Evolutionary conservation across 139 green algal genomes (phyloP).

Genomic region (Dunaliella primolecta): DNA sequence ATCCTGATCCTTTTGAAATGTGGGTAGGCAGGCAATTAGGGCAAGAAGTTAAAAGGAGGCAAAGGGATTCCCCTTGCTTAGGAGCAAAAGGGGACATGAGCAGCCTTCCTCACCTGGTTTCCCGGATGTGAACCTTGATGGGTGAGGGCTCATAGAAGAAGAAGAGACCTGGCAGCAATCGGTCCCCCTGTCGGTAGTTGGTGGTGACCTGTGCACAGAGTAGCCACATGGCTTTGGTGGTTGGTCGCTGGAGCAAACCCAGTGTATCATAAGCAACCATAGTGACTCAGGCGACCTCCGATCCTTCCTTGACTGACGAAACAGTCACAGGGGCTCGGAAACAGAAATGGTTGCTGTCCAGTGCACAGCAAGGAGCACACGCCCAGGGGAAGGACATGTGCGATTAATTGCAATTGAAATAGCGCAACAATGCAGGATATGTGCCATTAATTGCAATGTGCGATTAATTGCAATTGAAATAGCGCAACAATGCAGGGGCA

Average conservation of each 20-base stretch:
- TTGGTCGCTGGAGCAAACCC: not conserved
- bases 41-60: too few relatives aligned
- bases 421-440: too few relatives aligned
- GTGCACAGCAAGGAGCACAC: too few relatives aligned
- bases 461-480: too few relatives aligned
- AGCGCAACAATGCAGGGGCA: too few relatives aligned
- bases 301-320: not conserved
- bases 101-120: not conserved
- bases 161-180: slow-evolving; percentile 89
- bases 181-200: slow-evolving; percentile 17
- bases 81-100: too few relatives aligned
- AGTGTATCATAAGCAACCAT: not conserved
- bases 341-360: not conserved
- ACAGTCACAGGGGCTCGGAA: not conserved
- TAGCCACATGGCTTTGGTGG: not conserved
- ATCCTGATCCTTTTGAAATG: too few relatives aligned
- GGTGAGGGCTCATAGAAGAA: slow-evolving; percentile 98
- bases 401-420: too few relatives aligned
- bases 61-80: too few relatives aligned
- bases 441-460: not conserved
- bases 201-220: not conserved
- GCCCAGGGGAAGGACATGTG: too few relatives aligned
- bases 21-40: too few relatives aligned
- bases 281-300: not conserved
- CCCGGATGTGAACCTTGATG: slow-evolving; percentile 72